Base-by-base conservation (phyloP, 371 early-diverging fungal genomes). In the Mortierella sp. region DNA sequence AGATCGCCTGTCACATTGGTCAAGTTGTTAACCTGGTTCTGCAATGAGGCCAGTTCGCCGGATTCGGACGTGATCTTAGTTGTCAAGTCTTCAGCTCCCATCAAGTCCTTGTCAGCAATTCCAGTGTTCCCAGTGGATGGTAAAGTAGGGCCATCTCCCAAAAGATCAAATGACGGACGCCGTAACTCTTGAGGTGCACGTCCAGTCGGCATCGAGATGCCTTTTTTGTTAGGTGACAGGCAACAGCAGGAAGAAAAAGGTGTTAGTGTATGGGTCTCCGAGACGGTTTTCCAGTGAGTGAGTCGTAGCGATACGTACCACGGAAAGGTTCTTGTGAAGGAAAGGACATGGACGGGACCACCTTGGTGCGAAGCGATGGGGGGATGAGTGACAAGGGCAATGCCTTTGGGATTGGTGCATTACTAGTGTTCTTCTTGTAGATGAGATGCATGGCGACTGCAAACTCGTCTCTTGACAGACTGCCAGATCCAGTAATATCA, bases 381-480 rank as follows among this genome's bases (percentile, higher is more conserved):
- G 95, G 95, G 0, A 94, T 84, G 28, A 98, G 80, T 27, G 93
- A 92, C 2, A 84, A 79, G 1, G 98, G 98, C 39, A 98, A 71
- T 1, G 78, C 79, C 31, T 82, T 83, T 16, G 98, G 98, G 8
- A 98, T 82, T 46, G 88, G 90, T 14, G 85, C 83, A 3, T 95
- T 95, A 34, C 85, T 87, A 10, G 94, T 71, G 51, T 94, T 93
- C n/a, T 90, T 82, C 65, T 89, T 89, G 72, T 93, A 90, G 56
- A 96, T 90, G 45, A 98, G 80, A 66, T 96, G 91, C 96, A 98
- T 96, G 21, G 96, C 96, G 0, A 96, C 96, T 13, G 94, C 90
- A 78, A 96, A 98, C 82, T 96, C 96, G 76, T 96, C 93, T 26
- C 88, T 65, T 65, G 93, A 94, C 34, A 98, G 87, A 67, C 91